Evolutionary conservation across 108 stramenopile species (phyloP).

Genomic region (Conticribra guillardii): DNA sequence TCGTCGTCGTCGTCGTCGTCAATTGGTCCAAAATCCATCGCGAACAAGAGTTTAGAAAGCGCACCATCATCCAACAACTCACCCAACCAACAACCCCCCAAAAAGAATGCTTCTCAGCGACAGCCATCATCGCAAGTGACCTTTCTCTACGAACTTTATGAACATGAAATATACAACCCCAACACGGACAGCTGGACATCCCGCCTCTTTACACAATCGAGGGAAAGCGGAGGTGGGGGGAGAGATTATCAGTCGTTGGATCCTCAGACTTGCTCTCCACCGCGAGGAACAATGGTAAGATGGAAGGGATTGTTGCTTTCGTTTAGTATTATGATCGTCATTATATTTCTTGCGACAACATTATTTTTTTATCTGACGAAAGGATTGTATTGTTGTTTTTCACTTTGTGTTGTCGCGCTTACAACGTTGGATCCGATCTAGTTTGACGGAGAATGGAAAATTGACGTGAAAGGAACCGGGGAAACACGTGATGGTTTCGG

Average conservation of each 20-base stretch:
- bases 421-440: no score
- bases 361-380: no score
- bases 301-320: neutral
- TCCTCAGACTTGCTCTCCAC: conserved; percentile 44
- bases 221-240: conserved; percentile 31
- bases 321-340: conserved; percentile 16
- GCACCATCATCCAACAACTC: no score
- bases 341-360: no score
- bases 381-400: no score
- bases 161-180: conserved; percentile 45
- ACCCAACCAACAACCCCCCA: no score
- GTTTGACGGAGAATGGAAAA: conserved; percentile 83
- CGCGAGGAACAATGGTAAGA: conserved; percentile 13
- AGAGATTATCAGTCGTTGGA: conserved; percentile 40
- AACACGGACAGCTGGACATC: conserved; percentile 30
- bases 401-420: no score
- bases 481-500: conserved; percentile 63
- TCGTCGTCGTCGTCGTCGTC: no score
- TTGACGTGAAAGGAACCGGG: conserved; percentile 54
- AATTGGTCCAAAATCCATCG: no score
- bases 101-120: no score
- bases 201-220: conserved; percentile 39
- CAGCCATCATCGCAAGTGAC: no score
- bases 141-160: conserved; percentile 48
- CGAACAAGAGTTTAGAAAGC: no score